Base-by-base conservation (phyloP, 2,329 filamentous ascomycete genomes). In the Penicillium sp. region DNA sequence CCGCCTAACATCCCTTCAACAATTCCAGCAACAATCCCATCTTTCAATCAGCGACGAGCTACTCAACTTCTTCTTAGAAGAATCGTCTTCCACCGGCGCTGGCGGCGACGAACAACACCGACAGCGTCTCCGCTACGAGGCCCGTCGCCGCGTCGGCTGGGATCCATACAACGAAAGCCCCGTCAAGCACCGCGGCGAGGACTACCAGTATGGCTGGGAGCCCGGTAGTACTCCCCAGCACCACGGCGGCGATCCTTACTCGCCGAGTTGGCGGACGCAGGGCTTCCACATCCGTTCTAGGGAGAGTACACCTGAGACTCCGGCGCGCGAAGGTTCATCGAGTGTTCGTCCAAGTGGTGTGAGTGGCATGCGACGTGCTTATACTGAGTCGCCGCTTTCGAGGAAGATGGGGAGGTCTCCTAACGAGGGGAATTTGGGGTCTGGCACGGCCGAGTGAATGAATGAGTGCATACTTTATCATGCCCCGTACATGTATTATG, bases 41-140 rank as follows among this genome's bases (percentile, higher is more conserved):
- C 79, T 95, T n/a, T 82, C 89, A 6, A 93, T 95, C 53, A 88
- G 88, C 1, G 91, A 96, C 65, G 88, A 95, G 60, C 82, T 95
- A 2, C 76, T 95, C 34, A 89, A 86, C 44, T 95, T 95, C 73
- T 96, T 95, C 72, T 76, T 96, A 8, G 79, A 82, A 54, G 84
- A 87, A 60, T 81, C 79, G 10, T 80, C 81, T 28, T 83, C 82
- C 2, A 86, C 83, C 1, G 84, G 84, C 25, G 81, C 82, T 1
- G 83, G 83, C 3, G 76, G 77, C 4, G 80, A 87, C 57, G 75
- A 80, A 4, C 76, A 83, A 28, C 74, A 82, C 46, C 79, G 84
- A 6, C 80, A 80, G 45, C 75, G 77, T 0, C 74, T 83, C 1
- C 75, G 84, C 12, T 71, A 77, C 3, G 81, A 86, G 54, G 84